Percentiles rank a stretch among this genome's conserved stretches.
Conservation (phyloP, 768 basidiomycete genomes). For the Agaricus blazei region DNA sequence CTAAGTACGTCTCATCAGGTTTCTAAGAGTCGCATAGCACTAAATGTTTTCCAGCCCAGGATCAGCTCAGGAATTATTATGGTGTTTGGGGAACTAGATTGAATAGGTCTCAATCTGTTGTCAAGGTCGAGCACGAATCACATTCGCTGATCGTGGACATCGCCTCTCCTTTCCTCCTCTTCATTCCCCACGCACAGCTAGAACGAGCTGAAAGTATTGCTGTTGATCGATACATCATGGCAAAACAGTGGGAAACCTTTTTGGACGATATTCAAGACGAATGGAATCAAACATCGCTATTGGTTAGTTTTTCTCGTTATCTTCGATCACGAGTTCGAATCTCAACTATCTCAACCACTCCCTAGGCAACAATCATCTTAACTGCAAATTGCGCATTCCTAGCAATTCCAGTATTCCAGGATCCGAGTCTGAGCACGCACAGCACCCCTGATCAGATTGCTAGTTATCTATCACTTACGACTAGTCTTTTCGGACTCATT, state of each 20-base stretch:
- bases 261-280: conserved; percentile 3
- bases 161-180: conserved; percentile 5
- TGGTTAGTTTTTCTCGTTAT: background rate
- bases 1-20: background rate
- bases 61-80: conserved; percentile 5
- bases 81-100: background rate
- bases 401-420: conserved; percentile 6
- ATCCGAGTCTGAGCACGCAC: background rate
- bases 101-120: background rate
- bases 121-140: background rate
- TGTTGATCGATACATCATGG: background rate
- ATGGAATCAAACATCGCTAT: conserved; percentile 2
- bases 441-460: conserved; percentile 3
- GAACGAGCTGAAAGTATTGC: background rate
- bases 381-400: conserved; percentile 8
- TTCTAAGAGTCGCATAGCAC: no score
- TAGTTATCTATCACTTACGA: conserved; percentile 1
- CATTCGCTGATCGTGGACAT: background rate
- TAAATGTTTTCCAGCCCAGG: background rate
- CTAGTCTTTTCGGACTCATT: conserved; percentile 4
- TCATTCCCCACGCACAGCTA: background rate
- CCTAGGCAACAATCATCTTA: conserved; percentile 6
- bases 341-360: background rate
- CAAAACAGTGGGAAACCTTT: background rate
- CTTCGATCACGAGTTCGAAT: no score